Evolutionary conservation across 2,329 filamentous ascomycete genomes (phyloP), one percentile per base, ranked within the genome.

Genomic region (Fusarium torulosum): DNA sequence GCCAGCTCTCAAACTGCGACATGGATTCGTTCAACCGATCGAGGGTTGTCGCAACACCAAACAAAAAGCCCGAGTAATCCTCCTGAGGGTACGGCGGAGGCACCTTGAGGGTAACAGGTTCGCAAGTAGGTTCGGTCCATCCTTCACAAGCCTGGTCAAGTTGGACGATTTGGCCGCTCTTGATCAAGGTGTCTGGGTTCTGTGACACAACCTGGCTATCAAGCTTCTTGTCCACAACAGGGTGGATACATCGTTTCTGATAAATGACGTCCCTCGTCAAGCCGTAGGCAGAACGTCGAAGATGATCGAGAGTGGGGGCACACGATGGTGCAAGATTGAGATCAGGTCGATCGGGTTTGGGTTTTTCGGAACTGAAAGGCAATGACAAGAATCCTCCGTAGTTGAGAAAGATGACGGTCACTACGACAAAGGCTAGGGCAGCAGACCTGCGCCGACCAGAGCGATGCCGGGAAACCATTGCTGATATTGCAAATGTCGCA

Each of bases 41-140:
- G 31, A 83, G 78, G 9, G 79, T 83, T 21, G 86, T 88, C 1
- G 86, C 85, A 6, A 89, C 81, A 55, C 86, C 87, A 62, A 90
- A 89, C 57, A 86, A 75, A 43, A 88, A 80, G 51, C 88, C 81
- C 0, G 80, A 77, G 64, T 86, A 85, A 10, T 79, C 79, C 29
- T 76, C 69, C 29, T 73, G 71, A 0, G 82, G 80, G 49, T 81
- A 82, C 1, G 82, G 79, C 0, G 70, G 67, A 1, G 85, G 81
- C 1, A 88, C 84, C 5, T 78, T 71, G 8, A 89, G 72, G 0
- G 77, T 70, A 19, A 89, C 75, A 3, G 82, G 79, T 14, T 85
- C 79, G 65, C 82, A 79, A 19, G 66, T 47, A 7, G 67, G 66
- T 29, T 66, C 59, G 27, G 63, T 57, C 60, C 66, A 70, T 35